A percentile compares a stretch with the other conserved stretches of the same genome.
phyloP scores from a whole-genome alignment of 352 stramenopile genomes.

The Phytophthora cactorum region DNA sequence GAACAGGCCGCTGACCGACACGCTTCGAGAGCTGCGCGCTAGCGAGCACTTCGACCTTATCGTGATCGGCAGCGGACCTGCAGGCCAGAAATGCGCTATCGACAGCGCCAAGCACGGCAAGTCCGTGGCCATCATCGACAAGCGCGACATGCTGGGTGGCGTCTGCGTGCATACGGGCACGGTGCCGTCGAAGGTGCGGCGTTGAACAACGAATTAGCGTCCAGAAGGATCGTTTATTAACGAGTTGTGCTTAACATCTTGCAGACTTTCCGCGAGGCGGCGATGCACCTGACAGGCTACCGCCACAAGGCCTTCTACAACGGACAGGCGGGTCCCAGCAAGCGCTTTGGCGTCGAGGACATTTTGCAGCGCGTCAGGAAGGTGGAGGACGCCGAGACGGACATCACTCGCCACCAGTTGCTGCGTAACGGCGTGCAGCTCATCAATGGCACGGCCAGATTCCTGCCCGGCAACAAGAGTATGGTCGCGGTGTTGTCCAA shows the following conservation, averaged over 20 bases:
- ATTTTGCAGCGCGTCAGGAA: conserved; percentile 88
- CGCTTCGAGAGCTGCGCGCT: conserved; percentile 80
- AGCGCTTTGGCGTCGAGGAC: conserved; percentile 80
- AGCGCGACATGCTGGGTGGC: conserved; percentile 87
- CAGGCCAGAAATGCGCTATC: conserved; percentile 91
- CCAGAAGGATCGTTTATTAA: neutral
- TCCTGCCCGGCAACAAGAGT: conserved; percentile 71
- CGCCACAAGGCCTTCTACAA: conserved; percentile 92
- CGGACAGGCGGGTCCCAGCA: conserved; percentile 61
- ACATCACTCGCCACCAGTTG: conserved; percentile 86
- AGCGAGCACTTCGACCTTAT: conserved; percentile 91
- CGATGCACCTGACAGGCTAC: conserved; percentile 89
- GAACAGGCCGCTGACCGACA: conserved; percentile 54
- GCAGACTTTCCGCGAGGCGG: conserved; percentile 90
- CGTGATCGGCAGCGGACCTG: conserved; percentile 88
- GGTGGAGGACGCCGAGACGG: conserved; percentile 82
- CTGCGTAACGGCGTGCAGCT: conserved; percentile 82
- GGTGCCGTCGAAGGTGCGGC: conserved; percentile 77
- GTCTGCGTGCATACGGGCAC: conserved; percentile 92
- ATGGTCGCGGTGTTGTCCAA: conserved; percentile 89
- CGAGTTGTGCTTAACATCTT: neutral
- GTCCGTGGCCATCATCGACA: conserved; percentile 88
- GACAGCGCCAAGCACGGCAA: conserved; percentile 89
- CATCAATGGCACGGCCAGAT: conserved; percentile 82
- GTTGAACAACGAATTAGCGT: neutral